Conservation (phyloP, 176 grass and related monocot species). For the Pharus latifolius region DNA sequence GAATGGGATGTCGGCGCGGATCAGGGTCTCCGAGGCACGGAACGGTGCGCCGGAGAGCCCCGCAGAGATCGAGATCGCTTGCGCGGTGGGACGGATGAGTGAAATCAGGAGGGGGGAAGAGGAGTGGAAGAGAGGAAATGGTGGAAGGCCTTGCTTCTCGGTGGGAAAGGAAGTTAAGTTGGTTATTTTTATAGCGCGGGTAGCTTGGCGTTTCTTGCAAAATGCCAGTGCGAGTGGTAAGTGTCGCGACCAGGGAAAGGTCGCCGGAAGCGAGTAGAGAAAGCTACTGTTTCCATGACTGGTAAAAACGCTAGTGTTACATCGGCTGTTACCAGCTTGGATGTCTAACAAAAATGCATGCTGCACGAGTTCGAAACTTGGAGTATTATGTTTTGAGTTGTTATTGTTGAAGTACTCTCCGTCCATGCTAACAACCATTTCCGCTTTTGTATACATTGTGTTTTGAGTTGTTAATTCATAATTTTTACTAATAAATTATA, state of each 20-base stretch:
- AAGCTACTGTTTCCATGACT: background rate
- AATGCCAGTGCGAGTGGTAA: conserved; percentile 13
- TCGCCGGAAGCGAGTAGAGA: conserved; percentile 14
- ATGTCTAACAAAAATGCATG: background rate
- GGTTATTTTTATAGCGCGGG: conserved; percentile 14
- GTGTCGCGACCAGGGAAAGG: conserved; percentile 12
- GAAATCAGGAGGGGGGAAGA: conserved; percentile 3
- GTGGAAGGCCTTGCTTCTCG: conserved; percentile 22
- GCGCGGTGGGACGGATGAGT: background rate
- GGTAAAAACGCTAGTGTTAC: background rate
- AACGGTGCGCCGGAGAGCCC: conserved; percentile 49
- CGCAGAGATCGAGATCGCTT: conserved; percentile 14
- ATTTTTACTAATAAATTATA: too few species aligned
- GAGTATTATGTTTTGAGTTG: background rate
- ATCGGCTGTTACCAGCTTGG: background rate
- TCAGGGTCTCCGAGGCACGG: conserved; percentile 46
- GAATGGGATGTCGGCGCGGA: background rate
- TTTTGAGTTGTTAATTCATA: too few species aligned
- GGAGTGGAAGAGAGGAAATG: conserved; percentile 2
- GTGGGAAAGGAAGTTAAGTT: conserved; percentile 1
- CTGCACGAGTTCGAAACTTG: too few species aligned
- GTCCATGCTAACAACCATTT: too few species aligned
- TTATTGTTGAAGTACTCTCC: background rate
- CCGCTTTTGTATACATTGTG: too few species aligned
- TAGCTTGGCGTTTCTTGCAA: conserved; percentile 27